Evolutionary conservation across 345 rosid genomes (phyloP).

Genomic region (Murraya paniculata): DNA sequence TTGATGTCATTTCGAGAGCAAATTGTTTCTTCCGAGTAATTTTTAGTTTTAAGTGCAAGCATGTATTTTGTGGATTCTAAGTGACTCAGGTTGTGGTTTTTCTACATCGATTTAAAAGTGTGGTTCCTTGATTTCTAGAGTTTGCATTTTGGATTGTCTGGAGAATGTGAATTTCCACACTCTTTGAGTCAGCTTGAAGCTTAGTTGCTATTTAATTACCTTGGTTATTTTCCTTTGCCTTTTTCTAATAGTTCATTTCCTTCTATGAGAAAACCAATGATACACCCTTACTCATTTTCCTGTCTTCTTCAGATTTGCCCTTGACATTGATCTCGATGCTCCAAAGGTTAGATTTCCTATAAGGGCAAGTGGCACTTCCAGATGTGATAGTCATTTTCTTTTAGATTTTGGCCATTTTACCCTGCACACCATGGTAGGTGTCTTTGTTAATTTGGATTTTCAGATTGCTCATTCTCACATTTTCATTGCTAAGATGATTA

Average conservation of each 20-base stretch:
- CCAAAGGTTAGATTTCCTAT: conserved; percentile 94
- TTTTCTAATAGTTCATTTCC: not conserved
- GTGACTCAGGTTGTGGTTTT: not conserved
- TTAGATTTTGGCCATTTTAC: conserved; percentile 98
- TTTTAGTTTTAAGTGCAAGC: not conserved
- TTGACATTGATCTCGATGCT: conserved; percentile 97
- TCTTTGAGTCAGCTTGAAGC: conserved; percentile 1
- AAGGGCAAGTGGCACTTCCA: conserved; percentile 57
- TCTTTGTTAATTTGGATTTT: conserved; percentile 22
- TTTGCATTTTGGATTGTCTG: not conserved
- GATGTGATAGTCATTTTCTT: conserved; percentile 75
- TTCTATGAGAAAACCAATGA: not conserved
- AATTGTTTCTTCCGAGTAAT: not conserved
- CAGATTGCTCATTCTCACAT: conserved; percentile 17
- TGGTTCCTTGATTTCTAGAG: not conserved
- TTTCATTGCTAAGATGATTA: conserved; percentile 18
- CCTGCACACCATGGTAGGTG: conserved; percentile 75
- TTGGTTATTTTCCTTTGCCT: not conserved
- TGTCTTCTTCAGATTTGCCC: conserved; percentile 72
- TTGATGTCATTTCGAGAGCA: not conserved
- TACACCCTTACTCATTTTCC: not conserved
- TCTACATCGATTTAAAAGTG: not conserved
- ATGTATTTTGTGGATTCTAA: not conserved
- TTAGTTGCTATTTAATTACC: not conserved
- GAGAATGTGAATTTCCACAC: not conserved